phyloP scores from a whole-genome alignment of 73 alveolate genomes.

The Paramecium sonneborni region DNA sequence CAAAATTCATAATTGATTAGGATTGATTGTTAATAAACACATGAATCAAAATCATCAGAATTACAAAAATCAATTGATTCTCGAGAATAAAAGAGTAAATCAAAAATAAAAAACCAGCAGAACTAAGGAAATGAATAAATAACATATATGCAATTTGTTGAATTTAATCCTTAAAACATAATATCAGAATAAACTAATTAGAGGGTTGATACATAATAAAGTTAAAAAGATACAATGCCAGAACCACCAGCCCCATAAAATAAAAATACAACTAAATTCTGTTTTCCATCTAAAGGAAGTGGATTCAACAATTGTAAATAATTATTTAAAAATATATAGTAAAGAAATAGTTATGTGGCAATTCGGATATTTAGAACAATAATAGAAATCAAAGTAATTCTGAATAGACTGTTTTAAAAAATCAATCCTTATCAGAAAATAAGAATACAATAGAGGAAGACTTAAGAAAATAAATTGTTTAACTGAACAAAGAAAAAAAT shows the following conservation, averaged over 20 bases:
- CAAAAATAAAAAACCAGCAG: not conserved
- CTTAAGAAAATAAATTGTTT: not conserved
- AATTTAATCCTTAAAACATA: not conserved
- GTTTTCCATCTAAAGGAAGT: constrained; percentile 39
- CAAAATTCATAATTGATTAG: not conserved
- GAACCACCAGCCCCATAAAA: constrained; percentile 44
- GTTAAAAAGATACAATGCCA: not conserved
- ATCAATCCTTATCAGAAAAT: not conserved
- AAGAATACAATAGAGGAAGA: not conserved
- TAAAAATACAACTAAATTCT: constrained; percentile 24
- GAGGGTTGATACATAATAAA: not conserved
- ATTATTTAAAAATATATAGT: not conserved
- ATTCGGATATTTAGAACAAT: not conserved
- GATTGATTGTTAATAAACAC: not conserved
- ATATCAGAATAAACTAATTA: not conserved
- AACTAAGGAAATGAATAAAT: not conserved
- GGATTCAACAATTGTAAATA: not conserved
- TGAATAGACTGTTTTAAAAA: not conserved
- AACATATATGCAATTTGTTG: not conserved
- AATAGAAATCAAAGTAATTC: not conserved
- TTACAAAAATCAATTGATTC: not conserved
- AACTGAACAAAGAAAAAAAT: not conserved
- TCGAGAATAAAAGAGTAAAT: not conserved
- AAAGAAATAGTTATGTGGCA: not conserved
- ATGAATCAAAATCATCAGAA: not conserved